Conservation (phyloP, 2,329 filamentous ascomycete species). For the Intubia oerlemansii region DNA sequence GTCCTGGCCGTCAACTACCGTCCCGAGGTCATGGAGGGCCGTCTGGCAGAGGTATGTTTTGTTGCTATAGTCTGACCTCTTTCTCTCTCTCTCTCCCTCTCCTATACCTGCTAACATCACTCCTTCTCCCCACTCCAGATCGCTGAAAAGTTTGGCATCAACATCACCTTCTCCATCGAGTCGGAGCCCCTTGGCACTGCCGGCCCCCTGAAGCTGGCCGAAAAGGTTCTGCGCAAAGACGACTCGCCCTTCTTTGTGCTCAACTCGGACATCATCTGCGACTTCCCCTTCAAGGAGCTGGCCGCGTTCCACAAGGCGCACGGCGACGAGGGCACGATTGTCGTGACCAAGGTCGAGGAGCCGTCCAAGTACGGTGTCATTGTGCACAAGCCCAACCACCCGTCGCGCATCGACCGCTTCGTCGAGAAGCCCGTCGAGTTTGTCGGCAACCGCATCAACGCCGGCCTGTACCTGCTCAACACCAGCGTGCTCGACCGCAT, state of each 20-base stretch:
- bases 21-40: conserved; percentile 91
- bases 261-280: conserved; percentile 96
- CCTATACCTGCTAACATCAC: neutral
- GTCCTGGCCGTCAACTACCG: conserved; percentile 98
- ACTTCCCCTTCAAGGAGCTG: conserved; percentile 83
- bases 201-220: conserved; percentile 85
- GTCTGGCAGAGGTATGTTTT: conserved; percentile 60
- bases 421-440: conserved; percentile 99
- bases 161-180: conserved; percentile 94
- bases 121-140: too few relatives aligned
- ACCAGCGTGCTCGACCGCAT: conserved; percentile 78
- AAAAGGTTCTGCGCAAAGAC: conserved; percentile 80
- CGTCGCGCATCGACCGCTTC: conserved; percentile 89
- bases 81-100: neutral
- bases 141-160: conserved; percentile 78
- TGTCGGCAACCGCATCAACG: conserved; percentile 96
- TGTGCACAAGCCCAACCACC: conserved; percentile 84
- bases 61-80: neutral
- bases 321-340: conserved; percentile 90
- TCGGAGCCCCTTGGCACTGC: conserved; percentile 87
- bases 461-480: conserved; percentile 95
- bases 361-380: conserved; percentile 98
- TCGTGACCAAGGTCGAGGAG: conserved; percentile 97
- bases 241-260: conserved; percentile 93
- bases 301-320: conserved; percentile 83